These are phyloP conservation scores for Linum tenue DNA, from an alignment of 345 rosid species.

Conservation along the genomic window DNA sequence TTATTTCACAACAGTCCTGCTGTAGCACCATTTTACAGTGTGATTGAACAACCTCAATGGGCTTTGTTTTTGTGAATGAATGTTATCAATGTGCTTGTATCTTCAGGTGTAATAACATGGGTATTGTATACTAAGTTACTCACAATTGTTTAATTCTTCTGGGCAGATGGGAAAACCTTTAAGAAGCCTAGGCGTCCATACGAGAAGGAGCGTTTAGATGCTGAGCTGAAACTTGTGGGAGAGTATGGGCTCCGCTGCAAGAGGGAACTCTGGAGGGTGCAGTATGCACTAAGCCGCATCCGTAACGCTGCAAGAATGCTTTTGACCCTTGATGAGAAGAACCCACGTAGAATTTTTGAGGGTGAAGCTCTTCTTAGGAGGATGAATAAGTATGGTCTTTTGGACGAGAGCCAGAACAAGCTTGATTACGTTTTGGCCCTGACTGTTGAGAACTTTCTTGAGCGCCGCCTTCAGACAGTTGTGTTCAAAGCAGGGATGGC, in stretches of 20 bases:
- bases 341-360: slow-evolving; percentile 18
- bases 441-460: slow-evolving; percentile 22
- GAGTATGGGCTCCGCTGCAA: slow-evolving; percentile 18
- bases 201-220: neutral
- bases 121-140: neutral
- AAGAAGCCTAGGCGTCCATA: neutral
- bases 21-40: no score
- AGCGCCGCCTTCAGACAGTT: slow-evolving; percentile 20
- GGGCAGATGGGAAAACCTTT: neutral
- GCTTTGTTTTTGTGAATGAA: no score
- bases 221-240: slow-evolving; percentile 15
- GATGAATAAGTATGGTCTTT: slow-evolving; percentile 18
- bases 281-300: slow-evolving; percentile 20
- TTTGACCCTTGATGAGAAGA: slow-evolving; percentile 20
- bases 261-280: slow-evolving; percentile 23
- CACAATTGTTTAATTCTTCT: neutral
- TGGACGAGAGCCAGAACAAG: slow-evolving; percentile 23
- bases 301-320: slow-evolving; percentile 20
- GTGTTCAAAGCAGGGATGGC: slow-evolving; percentile 22
- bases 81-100: no score
- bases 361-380: slow-evolving; percentile 21
- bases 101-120: no score
- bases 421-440: slow-evolving; percentile 21
- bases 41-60: no score
- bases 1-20: no score